Evolutionary conservation across 495 filamentous ascomycete species (phyloP).

Genomic region (Cairneyella variabilis): DNA sequence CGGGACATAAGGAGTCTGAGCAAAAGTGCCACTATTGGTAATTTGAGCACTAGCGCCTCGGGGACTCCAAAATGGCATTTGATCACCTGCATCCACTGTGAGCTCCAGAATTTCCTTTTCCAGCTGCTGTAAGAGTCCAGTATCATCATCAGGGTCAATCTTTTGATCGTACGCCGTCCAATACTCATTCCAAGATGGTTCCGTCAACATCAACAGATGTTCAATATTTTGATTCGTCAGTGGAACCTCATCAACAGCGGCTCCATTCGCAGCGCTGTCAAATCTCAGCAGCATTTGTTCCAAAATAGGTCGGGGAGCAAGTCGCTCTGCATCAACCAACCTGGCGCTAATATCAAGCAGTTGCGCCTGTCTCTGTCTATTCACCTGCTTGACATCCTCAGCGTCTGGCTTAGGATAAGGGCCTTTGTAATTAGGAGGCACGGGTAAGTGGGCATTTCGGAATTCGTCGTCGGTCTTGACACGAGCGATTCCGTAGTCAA

Average conservation of each 20-base stretch:
- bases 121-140: slow-evolving; percentile 9
- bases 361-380: not conserved
- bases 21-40: too few relatives aligned
- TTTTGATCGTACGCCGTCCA: not conserved
- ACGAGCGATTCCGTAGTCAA: slow-evolving; percentile 14
- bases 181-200: slow-evolving; percentile 14
- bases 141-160: not conserved
- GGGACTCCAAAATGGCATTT: not conserved
- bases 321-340: not conserved
- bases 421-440: slow-evolving; percentile 21
- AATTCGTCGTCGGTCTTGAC: not conserved
- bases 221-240: too few relatives aligned
- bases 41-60: not conserved
- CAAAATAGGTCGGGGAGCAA: slow-evolving; percentile 17
- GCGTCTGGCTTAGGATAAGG: slow-evolving; percentile 8
- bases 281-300: not conserved
- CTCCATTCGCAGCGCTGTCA: slow-evolving; percentile 1
- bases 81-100: not conserved
- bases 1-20: not conserved
- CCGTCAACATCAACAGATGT: slow-evolving; percentile 1
- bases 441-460: not conserved
- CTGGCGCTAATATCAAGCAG: not conserved
- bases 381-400: not conserved
- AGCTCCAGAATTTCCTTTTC: slow-evolving; percentile 7
- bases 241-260: too few relatives aligned